phyloP scores from a whole-genome alignment of 2,329 filamentous ascomycete genomes.

The Fusarium piperis region DNA sequence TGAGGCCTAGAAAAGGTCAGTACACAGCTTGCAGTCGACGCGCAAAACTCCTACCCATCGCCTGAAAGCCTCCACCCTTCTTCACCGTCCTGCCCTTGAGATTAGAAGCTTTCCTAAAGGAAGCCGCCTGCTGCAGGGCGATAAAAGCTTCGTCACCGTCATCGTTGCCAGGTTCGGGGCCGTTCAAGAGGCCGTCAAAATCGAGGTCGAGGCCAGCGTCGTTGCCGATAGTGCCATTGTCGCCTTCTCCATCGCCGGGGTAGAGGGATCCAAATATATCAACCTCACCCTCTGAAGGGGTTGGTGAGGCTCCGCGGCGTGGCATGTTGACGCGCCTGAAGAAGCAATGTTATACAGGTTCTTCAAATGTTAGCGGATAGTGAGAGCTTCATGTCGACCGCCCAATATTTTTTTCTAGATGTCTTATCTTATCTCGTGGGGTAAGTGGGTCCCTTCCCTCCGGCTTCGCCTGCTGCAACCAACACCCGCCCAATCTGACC shows the following conservation, averaged over 20 bases:
- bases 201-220: slow-evolving; percentile 61
- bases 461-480: slow-evolving; percentile 1
- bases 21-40: neutral
- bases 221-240: slow-evolving; percentile 48
- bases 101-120: slow-evolving; percentile 85
- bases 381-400: slow-evolving; percentile 16
- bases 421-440: slow-evolving; percentile 54
- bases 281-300: slow-evolving; percentile 87
- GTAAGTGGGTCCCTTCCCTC: slow-evolving; percentile 34
- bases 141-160: slow-evolving; percentile 90
- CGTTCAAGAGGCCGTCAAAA: slow-evolving; percentile 69
- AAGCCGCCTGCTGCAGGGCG: slow-evolving; percentile 84
- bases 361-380: slow-evolving; percentile 7
- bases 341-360: slow-evolving; percentile 4
- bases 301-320: slow-evolving; percentile 79
- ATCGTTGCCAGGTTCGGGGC: slow-evolving; percentile 54
- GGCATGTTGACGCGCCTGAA: slow-evolving; percentile 63
- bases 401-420: slow-evolving; percentile 47
- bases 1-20: slow-evolving; percentile 67
- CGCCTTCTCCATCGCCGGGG: slow-evolving; percentile 66
- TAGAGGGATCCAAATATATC: slow-evolving; percentile 87
- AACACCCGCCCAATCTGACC: slow-evolving; percentile 8
- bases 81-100: slow-evolving; percentile 87
- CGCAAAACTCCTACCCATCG: slow-evolving; percentile 72
- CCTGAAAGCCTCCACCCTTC: slow-evolving; percentile 96